Evolutionary conservation across 75 land plant species (phyloP).

Genomic region (Picea sitchensis): DNA sequence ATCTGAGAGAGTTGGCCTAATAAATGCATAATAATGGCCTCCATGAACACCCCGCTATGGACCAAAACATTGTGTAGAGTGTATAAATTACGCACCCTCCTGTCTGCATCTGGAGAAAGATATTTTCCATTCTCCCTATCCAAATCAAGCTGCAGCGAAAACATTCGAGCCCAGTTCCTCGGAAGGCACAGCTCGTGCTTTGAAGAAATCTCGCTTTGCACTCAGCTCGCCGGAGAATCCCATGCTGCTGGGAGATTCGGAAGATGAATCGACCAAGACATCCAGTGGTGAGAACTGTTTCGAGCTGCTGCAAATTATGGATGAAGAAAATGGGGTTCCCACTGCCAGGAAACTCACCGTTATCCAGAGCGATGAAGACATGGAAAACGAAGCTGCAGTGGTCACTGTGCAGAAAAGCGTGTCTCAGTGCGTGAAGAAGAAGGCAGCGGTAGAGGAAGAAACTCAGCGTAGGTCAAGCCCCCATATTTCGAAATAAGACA

Average conservation of each 20-base stretch:
- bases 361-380: too few species aligned
- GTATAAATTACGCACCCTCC: too few species aligned
- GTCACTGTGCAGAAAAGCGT: background rate
- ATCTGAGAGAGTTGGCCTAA: too few species aligned
- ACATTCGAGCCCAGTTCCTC: background rate
- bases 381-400: background rate
- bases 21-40: too few species aligned
- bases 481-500: too few species aligned
- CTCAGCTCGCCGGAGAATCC: background rate
- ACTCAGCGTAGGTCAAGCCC: slow-evolving; percentile 2
- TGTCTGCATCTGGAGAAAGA: too few species aligned
- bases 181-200: background rate
- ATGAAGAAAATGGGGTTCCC: too few species aligned
- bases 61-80: too few species aligned
- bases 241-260: background rate
- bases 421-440: slow-evolving; percentile 5
- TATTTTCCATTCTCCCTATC: too few species aligned
- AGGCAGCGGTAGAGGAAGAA: background rate
- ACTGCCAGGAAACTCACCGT: too few species aligned
- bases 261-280: background rate
- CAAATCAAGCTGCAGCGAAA: background rate
- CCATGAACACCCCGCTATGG: too few species aligned
- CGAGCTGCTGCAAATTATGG: background rate
- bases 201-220: background rate
- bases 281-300: too few species aligned